A percentile compares a stretch with the other conserved stretches of the same genome.
Conservation (phyloP, 495 filamentous ascomycete species). For the Tuber aestivum region DNA sequence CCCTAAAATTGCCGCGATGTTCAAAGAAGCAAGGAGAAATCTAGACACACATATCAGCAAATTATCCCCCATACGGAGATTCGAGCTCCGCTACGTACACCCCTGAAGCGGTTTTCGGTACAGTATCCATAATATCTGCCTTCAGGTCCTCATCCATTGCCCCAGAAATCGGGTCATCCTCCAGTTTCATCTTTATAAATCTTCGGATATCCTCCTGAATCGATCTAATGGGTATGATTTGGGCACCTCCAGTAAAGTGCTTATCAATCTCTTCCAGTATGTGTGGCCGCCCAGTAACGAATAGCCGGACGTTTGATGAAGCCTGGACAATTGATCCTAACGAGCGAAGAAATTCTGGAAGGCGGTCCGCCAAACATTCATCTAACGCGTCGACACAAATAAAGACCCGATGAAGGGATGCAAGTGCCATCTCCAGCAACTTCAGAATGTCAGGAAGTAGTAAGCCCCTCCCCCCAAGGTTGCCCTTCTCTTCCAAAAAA, state of each 20-base stretch:
- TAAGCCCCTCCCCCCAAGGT: not conserved
- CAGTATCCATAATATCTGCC: not conserved
- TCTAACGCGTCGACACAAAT: not conserved
- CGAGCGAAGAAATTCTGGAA: not conserved
- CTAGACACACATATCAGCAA: not conserved
- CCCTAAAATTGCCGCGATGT: not conserved
- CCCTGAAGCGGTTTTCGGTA: not conserved
- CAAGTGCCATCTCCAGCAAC: not conserved
- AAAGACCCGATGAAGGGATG: not conserved
- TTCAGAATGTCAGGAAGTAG: not conserved
- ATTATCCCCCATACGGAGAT: not conserved
- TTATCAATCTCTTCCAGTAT: not conserved
- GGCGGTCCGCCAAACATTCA: not conserved
- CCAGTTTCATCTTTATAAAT: not conserved
- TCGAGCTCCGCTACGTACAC: not conserved
- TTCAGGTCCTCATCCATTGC: not conserved
- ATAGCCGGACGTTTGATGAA: not conserved
- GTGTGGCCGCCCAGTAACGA: not conserved
- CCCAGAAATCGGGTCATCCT: not conserved
- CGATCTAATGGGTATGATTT: not conserved
- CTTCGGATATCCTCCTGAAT: not conserved
- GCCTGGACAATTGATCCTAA: not conserved
- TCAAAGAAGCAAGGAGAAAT: conserved; percentile 2
- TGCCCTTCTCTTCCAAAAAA: not conserved
- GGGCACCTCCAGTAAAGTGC: not conserved